Evolutionary conservation across 208 protist genomes (phyloP).

Genomic region (Phytomonas serpens): DNA sequence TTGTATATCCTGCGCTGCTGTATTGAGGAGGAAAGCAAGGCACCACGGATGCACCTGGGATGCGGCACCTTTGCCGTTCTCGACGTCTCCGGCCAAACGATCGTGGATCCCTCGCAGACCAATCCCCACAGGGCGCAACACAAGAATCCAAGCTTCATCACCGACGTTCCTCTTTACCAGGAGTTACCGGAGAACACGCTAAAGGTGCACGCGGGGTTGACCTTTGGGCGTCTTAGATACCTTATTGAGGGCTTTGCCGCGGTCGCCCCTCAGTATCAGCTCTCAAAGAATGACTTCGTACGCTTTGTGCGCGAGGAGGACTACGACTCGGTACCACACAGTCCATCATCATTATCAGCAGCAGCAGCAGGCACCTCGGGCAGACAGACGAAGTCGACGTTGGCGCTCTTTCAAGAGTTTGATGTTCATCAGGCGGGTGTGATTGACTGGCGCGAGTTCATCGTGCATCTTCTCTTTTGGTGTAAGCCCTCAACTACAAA

Average conservation of each 20-base stretch:
- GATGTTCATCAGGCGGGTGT: conserved; percentile 43
- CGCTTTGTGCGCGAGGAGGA: conserved; percentile 40
- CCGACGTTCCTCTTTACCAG: conserved; percentile 51
- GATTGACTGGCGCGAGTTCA: conserved; percentile 80
- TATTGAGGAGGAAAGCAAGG: conserved; percentile 58
- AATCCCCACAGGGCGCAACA: neutral
- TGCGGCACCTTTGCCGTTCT: conserved; percentile 66
- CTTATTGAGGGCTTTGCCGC: conserved; percentile 55
- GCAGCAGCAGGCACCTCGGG: conserved; percentile 6
- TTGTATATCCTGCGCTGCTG: conserved; percentile 65
- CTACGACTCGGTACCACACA: conserved; percentile 37
- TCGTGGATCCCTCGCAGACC: neutral
- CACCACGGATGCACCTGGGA: conserved; percentile 68
- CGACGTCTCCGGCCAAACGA: neutral
- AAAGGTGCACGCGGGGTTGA: conserved; percentile 52
- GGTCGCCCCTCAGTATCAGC: conserved; percentile 63
- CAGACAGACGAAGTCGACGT: conserved; percentile 15
- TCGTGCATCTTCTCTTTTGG: conserved; percentile 83
- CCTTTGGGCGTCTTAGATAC: conserved; percentile 34
- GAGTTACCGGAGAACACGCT: conserved; percentile 16
- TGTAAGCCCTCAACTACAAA: conserved; percentile 27
- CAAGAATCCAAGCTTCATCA: conserved; percentile 41
- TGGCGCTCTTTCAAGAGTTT: conserved; percentile 61
- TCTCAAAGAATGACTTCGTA: conserved; percentile 55
- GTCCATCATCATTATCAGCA: neutral